Evolutionary conservation across 169 alveolate genomes (phyloP), one percentile per base, ranked within the genome.

Genomic region (Plasmodium falciparum): DNA sequence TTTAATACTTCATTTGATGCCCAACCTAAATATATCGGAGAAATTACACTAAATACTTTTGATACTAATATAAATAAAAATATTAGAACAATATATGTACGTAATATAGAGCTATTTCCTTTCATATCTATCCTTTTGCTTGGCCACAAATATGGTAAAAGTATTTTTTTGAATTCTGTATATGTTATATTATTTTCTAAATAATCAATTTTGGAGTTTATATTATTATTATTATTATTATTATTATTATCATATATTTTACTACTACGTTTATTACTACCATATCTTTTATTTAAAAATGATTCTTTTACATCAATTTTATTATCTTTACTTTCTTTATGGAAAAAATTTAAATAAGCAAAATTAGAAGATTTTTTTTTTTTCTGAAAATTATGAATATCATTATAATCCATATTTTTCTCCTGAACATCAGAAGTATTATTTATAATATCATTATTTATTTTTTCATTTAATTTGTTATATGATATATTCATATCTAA

Each of bases 1-100:
- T 80, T 67, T 33, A 80, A 54, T 1, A 80, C 90, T 20, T 88
- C 93, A 56, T 74, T 74, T 17, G 93, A 76, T 33, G 93, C 89
- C 33, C 59, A 24, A 13, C 90, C 93, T n/a, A 88, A 69, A 59
- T 88, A 88, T 65, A 88, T 69, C 0, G 93, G 93, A 3, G 86
- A 74, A 6, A 74, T n/a, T 1, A 88, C 93, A 65, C 86, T 88
- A 58, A 78, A 88, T 6, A 66, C n/a, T 47, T 88, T 88, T n/a
- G 93, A 88, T 7, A 88, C 12, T 7, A 88, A 66, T 15, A 88
- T 73, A 22, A 78, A 74, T 26, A 88, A 58, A 63, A 78, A 74
- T 13, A 83, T 88, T 0, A 72, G n/a, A 12, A 74, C 85, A 13
- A 83, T 50, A 43, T 83, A 71, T 8, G 76, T 45, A 17, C 93